Percentiles rank a stretch among this genome's conserved stretches.
Evolutionary conservation across 2,329 filamentous ascomycete genomes (phyloP).

Genomic region (Neobulgaria alba): DNA sequence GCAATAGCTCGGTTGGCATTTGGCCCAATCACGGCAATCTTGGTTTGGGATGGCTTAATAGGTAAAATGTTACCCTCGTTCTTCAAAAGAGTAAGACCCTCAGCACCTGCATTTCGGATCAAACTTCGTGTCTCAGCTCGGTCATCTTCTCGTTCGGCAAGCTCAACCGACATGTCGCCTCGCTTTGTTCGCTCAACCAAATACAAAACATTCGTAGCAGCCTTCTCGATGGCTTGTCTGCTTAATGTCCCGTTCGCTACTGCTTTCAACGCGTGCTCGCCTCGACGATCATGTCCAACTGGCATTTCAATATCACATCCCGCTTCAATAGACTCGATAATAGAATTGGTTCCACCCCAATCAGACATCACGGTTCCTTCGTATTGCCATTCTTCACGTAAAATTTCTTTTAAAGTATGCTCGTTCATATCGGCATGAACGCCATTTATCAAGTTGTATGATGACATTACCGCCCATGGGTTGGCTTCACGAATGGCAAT

Average conservation of each 20-base stretch:
- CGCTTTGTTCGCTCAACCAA: slow-evolving; percentile 54
- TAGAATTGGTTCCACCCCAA: slow-evolving; percentile 51
- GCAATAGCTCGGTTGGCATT: slow-evolving; percentile 60
- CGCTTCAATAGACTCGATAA: slow-evolving; percentile 44
- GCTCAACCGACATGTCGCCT: slow-evolving; percentile 46
- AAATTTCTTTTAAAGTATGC: slow-evolving; percentile 45
- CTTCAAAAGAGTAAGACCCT: slow-evolving; percentile 57
- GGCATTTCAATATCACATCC: slow-evolving; percentile 53
- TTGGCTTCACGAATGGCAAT: slow-evolving; percentile 62
- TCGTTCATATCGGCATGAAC: slow-evolving; percentile 49
- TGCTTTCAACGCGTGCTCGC: slow-evolving; percentile 48
- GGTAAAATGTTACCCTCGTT: slow-evolving; percentile 53
- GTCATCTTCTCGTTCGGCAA: slow-evolving; percentile 49
- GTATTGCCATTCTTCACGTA: slow-evolving; percentile 54
- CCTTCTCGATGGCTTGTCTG: slow-evolving; percentile 42
- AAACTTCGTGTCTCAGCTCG: slow-evolving; percentile 48
- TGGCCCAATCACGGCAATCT: slow-evolving; percentile 57
- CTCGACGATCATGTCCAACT: slow-evolving; percentile 44
- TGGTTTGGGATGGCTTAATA: slow-evolving; percentile 44
- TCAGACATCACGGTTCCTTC: slow-evolving; percentile 53
- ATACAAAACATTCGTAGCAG: slow-evolving; percentile 51
- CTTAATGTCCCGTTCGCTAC: slow-evolving; percentile 40
- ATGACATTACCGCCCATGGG: slow-evolving; percentile 61
- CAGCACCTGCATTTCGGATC: slow-evolving; percentile 51
- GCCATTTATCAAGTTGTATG: slow-evolving; percentile 60